A percentile compares a stretch with the other conserved stretches of the same genome.
Conservation (phyloP, 192 early-diverging fungal genomes). For the Gamsiella multidivaricata region DNA sequence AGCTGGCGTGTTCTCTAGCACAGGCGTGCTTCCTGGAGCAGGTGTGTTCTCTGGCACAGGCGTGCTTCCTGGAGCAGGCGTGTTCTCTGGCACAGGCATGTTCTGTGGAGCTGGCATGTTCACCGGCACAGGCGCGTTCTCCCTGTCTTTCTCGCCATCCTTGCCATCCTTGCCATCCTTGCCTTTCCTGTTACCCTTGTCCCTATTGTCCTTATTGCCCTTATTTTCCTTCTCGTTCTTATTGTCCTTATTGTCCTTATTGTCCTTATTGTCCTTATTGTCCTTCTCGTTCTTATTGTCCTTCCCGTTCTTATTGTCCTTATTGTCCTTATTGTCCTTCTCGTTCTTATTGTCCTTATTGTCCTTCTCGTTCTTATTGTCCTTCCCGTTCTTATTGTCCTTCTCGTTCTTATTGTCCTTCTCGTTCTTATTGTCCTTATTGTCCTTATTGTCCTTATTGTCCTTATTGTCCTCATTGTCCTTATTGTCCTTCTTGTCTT, state of each 20-base stretch:
- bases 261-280: not conserved
- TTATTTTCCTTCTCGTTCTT: constrained; percentile 12
- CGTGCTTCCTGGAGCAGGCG: no score
- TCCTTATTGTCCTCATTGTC: not conserved
- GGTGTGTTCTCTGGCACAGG: no score
- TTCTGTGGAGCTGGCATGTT: no score
- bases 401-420: no score
- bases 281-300: not conserved
- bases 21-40: no score
- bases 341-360: not conserved
- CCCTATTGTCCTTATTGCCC: constrained; percentile 2
- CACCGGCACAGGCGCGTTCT: not conserved
- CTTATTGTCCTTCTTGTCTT: not conserved
- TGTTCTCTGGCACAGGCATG: no score
- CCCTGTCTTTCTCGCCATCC: not conserved
- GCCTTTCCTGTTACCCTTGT: constrained; percentile 3
- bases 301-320: not conserved
- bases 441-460: no score
- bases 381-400: not conserved
- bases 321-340: not conserved
- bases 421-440: no score
- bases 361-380: not conserved
- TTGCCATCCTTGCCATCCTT: constrained; percentile 3
- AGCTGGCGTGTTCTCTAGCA: no score
- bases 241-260: constrained; percentile 2